Conservation (phyloP, 345 rosid genomes). For the Reutealis trisperma region DNA sequence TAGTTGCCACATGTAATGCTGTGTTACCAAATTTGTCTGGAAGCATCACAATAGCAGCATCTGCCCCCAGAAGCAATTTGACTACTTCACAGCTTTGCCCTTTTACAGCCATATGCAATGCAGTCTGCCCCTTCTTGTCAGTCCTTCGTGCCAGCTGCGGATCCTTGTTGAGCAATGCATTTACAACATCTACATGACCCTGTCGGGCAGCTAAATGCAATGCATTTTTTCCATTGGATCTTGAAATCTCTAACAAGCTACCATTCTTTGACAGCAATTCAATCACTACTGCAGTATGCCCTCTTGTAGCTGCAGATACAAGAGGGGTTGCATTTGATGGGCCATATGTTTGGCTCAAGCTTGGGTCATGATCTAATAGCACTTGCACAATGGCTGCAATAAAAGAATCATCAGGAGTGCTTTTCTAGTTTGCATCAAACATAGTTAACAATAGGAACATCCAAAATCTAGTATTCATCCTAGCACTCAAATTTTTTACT, state of each 20-base stretch:
- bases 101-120: constrained; percentile 95
- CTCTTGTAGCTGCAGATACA: constrained; percentile 84
- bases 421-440: neutral
- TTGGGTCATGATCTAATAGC: constrained; percentile 77
- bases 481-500: neutral
- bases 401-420: neutral
- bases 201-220: constrained; percentile 91
- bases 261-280: constrained; percentile 78
- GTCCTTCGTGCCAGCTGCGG: constrained; percentile 84
- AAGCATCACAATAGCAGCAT: constrained; percentile 93
- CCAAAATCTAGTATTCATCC: neutral
- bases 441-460: neutral
- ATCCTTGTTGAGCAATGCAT: constrained; percentile 74
- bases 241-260: constrained; percentile 66
- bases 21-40: constrained; percentile 92
- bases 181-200: constrained; percentile 78
- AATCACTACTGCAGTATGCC: constrained; percentile 82
- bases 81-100: constrained; percentile 92
- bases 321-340: constrained; percentile 92
- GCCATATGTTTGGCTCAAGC: constrained; percentile 67
- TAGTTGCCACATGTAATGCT: constrained; percentile 90
- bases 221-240: constrained; percentile 87
- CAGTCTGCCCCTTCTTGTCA: constrained; percentile 95
- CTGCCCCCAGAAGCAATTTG: constrained; percentile 81
- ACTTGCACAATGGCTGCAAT: constrained; percentile 84